Base-by-base conservation (phyloP, 1,139 yeast species). In the Sugiyamaella xylanicola region DNA sequence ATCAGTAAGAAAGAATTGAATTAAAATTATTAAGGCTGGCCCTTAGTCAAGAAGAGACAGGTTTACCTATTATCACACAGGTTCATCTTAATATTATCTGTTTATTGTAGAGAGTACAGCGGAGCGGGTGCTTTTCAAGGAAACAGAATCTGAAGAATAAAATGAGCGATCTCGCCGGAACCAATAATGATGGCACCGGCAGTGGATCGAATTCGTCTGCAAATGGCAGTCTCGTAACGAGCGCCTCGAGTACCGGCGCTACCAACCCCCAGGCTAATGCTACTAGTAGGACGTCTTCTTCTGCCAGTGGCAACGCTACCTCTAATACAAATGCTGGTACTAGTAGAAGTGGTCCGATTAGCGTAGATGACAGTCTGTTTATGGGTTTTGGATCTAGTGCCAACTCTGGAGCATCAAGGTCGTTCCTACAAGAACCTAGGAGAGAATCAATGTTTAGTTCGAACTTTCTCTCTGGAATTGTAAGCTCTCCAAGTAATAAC, bases 401-500 rank as follows among this genome's bases (percentile, higher is more conserved):
- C 47, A 48, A 40, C 21, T 41, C 8, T 8, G 37, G 37, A 7
- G 4, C 37, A 15, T 8, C 46, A 9, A 19, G 52, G 20, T 40
- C 52, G 13, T 48, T 48, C 19, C 47, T 48, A 35, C 52, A 48
- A 20, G 52, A 48, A 29, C 52, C 52, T 11, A 40, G 52, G 16
- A 42, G 53, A 43, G 53, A 50, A 21, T 50, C 53, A n/a, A 50
- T 50, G 53, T 50, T 50, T 17, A 36, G 43, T 4, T 42, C 53
- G 11, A 43, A 43, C 15, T 43, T 50, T 20, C 37, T 50, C 9
- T 42, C 53, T 11, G 43, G 43, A 16, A 36, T 42, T 15, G 35
- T 21, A 3, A 11, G 17, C 17, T 11, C 29, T 13, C 17, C 20
- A 13, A 29, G 39, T 40, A 39, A 21, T 32, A 20, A 20, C 15